Evolutionary conservation across 257 asterid genomes (phyloP).

Genomic region (Scutellaria baicalensis): DNA sequence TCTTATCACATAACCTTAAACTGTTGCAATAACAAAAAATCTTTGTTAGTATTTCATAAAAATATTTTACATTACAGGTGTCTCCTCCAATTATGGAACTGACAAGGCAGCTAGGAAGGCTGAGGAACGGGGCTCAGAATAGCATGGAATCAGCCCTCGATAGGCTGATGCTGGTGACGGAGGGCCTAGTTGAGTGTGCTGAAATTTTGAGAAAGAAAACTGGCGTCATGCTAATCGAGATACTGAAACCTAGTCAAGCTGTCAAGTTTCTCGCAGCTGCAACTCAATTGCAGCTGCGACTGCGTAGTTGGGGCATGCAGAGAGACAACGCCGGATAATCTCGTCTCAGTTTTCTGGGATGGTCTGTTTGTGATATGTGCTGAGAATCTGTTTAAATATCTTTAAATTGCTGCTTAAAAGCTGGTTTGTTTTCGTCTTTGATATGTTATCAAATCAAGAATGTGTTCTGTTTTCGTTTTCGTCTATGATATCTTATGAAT

Average conservation of each 20-base stretch:
- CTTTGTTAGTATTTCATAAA: too few species aligned
- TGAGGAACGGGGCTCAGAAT: constrained; percentile 6
- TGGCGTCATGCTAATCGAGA: constrained; percentile 13
- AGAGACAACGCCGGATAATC: background rate
- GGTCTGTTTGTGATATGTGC: too few species aligned
- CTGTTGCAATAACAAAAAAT: too few species aligned
- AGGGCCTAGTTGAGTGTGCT: constrained; percentile 24
- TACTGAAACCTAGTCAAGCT: constrained; percentile 18
- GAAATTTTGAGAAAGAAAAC: constrained; percentile 30
- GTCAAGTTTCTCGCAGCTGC: constrained; percentile 30
- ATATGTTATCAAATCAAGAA: too few species aligned
- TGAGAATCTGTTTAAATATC: too few species aligned
- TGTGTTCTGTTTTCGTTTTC: too few species aligned
- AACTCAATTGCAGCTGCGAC: constrained; percentile 12
- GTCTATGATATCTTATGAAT: too few species aligned
- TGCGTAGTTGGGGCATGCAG: constrained; percentile 24
- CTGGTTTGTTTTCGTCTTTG: too few species aligned
- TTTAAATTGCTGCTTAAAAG: too few species aligned
- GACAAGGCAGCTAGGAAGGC: background rate
- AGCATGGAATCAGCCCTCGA: constrained; percentile 8
- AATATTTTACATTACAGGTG: background rate
- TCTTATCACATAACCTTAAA: too few species aligned
- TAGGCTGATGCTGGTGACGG: constrained; percentile 23
- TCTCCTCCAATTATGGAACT: constrained; percentile 11
- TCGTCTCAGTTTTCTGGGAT: too few species aligned